phyloP scores from a whole-genome alignment of 164 flowering plant species.

The Amborella trichopoda region DNA sequence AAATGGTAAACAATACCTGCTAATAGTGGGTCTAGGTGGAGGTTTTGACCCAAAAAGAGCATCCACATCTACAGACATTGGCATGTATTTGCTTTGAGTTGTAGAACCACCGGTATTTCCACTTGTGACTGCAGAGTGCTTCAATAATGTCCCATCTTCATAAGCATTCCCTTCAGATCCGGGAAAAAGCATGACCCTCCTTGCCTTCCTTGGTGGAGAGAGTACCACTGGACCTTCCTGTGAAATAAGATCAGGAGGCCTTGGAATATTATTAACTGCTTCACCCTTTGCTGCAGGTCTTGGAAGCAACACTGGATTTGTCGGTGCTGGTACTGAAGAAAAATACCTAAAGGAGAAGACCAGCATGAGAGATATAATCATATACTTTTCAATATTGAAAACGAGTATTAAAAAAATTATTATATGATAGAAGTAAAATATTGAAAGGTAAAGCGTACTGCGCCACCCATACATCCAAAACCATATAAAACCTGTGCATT shows the following conservation, averaged over 20 bases:
- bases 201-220: constrained; percentile 81
- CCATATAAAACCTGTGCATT: too few relatives aligned
- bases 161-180: constrained; percentile 34
- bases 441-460: too few relatives aligned
- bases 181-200: constrained; percentile 78
- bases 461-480: too few relatives aligned
- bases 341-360: constrained; percentile 91
- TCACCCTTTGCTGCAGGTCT: constrained; percentile 80
- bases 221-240: constrained; percentile 71
- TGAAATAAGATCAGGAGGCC: constrained; percentile 33
- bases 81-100: constrained; percentile 42
- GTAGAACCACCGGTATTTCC: constrained; percentile 30
- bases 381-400: too few relatives aligned
- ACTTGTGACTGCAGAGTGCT: too few relatives aligned
- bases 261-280: constrained; percentile 22
- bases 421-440: too few relatives aligned
- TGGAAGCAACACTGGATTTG: constrained; percentile 73
- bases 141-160: constrained; percentile 27
- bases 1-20: constrained; percentile 42
- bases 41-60: constrained; percentile 57
- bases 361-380: too few relatives aligned
- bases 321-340: constrained; percentile 76
- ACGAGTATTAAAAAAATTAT: too few relatives aligned
- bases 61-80: constrained; percentile 67
- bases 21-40: constrained; percentile 69